phyloP scores from a whole-genome alignment of 305 asterid genomes.

The Fraxinus ornus region DNA sequence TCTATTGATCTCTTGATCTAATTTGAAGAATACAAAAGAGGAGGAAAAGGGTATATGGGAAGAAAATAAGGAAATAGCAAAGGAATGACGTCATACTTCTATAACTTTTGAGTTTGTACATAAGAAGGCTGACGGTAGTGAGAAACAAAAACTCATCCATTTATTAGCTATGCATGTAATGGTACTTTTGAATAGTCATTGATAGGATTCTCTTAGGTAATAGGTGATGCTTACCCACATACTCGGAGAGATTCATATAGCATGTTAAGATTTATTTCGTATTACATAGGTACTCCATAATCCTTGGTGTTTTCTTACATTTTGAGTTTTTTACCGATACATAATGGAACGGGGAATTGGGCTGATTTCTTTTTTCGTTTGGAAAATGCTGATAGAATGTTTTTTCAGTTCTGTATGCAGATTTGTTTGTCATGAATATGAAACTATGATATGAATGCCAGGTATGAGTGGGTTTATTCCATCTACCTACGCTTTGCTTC shows the following conservation, averaged over 20 bases:
- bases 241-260: not conserved
- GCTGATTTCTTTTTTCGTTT: not conserved
- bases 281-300: not conserved
- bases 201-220: not conserved
- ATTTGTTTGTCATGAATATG: not conserved
- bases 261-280: not conserved
- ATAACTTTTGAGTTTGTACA: not conserved
- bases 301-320: not conserved
- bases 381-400: not conserved
- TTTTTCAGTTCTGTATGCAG: not conserved
- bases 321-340: not conserved
- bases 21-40: not conserved
- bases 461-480: not conserved
- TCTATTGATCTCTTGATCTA: not conserved
- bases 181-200: not conserved
- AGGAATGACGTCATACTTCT: not conserved
- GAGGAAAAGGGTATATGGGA: not conserved
- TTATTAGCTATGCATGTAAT: not conserved
- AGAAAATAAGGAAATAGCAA: not conserved
- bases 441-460: not conserved
- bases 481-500: not conserved
- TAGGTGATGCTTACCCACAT: not conserved
- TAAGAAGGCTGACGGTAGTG: not conserved
- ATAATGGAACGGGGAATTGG: not conserved
- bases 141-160: not conserved